Evolutionary conservation across 495 filamentous ascomycete species (phyloP).

Genomic region (Hyaloscypha bicolor): DNA sequence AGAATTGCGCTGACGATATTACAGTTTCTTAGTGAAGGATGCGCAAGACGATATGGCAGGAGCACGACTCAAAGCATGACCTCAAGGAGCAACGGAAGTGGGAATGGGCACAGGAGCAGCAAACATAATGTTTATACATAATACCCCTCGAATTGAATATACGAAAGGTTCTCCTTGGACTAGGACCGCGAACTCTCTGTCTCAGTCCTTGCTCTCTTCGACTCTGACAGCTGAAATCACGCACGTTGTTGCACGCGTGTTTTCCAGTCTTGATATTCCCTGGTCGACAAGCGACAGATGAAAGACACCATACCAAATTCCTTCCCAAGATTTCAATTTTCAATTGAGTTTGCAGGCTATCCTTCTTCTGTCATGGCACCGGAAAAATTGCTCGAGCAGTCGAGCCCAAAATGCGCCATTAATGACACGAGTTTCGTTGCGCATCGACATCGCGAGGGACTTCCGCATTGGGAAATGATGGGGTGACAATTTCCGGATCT

Average conservation of each 20-base stretch:
- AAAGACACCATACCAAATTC: background rate
- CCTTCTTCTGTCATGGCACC: background rate
- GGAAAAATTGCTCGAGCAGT: background rate
- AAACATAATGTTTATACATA: background rate
- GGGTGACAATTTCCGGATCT: background rate
- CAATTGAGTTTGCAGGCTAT: background rate
- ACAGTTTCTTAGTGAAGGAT: constrained; percentile 78
- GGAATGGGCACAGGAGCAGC: background rate
- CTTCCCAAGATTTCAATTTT: background rate
- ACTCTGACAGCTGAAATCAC: background rate
- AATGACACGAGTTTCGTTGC: constrained; percentile 1
- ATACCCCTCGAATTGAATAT: constrained; percentile 2
- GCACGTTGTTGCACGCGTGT: background rate
- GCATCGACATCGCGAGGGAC: background rate
- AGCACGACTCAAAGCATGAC: constrained; percentile 28
- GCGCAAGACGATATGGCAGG: constrained; percentile 71
- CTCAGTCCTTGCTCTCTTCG: background rate
- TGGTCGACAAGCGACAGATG: no score
- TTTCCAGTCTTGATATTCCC: no score
- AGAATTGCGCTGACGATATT: constrained; percentile 9
- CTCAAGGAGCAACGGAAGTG: background rate
- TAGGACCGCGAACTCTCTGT: background rate
- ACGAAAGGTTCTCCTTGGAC: background rate
- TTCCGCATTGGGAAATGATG: constrained; percentile 9
- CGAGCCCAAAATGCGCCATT: background rate